These are phyloP conservation scores for Lipomyces japonicus DNA, from an alignment of 805 yeast genomes.

Conservation along the genomic window DNA sequence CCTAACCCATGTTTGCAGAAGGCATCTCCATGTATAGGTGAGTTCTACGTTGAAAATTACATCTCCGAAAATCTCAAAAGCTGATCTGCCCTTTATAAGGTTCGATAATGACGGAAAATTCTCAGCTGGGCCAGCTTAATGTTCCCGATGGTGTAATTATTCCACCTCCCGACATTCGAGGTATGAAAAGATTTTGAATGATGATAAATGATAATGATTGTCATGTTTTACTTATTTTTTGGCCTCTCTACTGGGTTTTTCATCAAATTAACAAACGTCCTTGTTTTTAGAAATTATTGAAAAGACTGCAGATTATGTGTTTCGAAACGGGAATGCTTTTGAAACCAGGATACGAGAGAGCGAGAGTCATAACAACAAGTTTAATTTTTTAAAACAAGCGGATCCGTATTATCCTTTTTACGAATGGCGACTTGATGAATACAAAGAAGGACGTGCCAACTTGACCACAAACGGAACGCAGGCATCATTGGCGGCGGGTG, in stretches of 20 bases:
- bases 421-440: conserved; percentile 43
- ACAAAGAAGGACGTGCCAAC: conserved; percentile 34
- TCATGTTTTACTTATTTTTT: no score
- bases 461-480: conserved; percentile 1
- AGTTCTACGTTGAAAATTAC: no score
- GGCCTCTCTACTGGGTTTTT: background rate
- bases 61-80: no score
- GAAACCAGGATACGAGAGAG: conserved; percentile 52
- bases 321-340: conserved; percentile 63
- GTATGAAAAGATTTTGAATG: conserved; percentile 7
- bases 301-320: conserved; percentile 68
- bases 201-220: background rate
- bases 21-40: no score
- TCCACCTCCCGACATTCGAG: conserved; percentile 51
- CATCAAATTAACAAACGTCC: background rate
- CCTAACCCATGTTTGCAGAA: no score
- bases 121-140: conserved; percentile 20
- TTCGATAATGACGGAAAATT: no score
- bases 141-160: conserved; percentile 45
- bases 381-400: conserved; percentile 56
- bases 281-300: conserved; percentile 49
- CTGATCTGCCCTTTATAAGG: no score
- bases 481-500: conserved; percentile 3
- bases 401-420: conserved; percentile 61
- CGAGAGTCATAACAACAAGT: conserved; percentile 50